Evolutionary conservation across 208 protist species (phyloP), one percentile per base, ranked within the genome.

Genomic region (Wallacemonas sp.): DNA sequence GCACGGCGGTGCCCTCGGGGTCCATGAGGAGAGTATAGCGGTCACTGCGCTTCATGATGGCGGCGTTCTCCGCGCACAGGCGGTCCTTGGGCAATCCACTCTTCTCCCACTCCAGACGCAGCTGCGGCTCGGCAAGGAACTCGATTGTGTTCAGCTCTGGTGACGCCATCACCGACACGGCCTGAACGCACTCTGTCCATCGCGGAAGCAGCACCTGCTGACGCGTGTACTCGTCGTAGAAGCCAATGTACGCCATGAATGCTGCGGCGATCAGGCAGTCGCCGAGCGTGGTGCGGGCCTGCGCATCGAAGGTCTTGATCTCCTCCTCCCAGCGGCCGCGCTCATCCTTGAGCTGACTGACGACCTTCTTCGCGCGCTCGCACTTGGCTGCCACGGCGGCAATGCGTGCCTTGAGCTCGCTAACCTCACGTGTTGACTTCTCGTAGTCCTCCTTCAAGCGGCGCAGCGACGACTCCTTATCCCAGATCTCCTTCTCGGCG

Each of bases 11-110:
- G 57, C 98, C 98, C n/a, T 89, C 90, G 24, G 98, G 99, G 85
- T 99, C 99, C 71, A 99, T 99, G 27, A 99, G 73, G 22, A 99
- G 81, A 33, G 98, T 97, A 78, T 98, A 99, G 33, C 98, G 80
- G 39, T 97, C 86, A 46, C 69, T 83, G 44, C 97, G 83, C 19
- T 91, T 55, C 48, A 99, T 83, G 76, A 99, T 98, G 54, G 98
- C 92, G 1, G 98, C 99, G 81, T 99, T 99, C 80, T 99, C 97
- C 9, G 97, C 63, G 77, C 87, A 99, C 17, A 99, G 75, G 6
- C 97, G 84, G 74, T 99, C 99, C 46, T 85, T 93, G 9, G 98
- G 98, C 15, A 99, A 85, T 2, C 94, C 91, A 38, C 88, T 82
- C 33, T 83, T 75, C 34, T 97, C 84, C 99, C 98, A 99, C 15